A percentile compares a stretch with the other conserved stretches of the same genome.
Conservation (phyloP, 768 basidiomycete species). For the Phallus indusiatus region DNA sequence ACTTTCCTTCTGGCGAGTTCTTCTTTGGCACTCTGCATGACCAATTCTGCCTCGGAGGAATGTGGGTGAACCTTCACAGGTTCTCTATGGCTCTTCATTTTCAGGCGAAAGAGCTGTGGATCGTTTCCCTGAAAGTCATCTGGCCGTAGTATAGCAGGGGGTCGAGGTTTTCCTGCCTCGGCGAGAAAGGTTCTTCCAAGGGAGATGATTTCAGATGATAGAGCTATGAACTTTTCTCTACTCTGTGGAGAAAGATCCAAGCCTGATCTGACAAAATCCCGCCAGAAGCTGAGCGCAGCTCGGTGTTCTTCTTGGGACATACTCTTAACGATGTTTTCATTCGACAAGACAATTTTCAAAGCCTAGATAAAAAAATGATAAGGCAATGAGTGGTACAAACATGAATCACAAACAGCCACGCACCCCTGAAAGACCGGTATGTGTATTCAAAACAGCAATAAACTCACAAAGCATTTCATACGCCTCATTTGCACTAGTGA, state of each 20-base stretch:
- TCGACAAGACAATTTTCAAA: slow-evolving; percentile 58
- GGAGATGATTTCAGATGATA: slow-evolving; percentile 82
- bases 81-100: slow-evolving; percentile 3
- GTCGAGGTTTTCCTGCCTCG: slow-evolving; percentile 51
- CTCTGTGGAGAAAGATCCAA: slow-evolving; percentile 76
- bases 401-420: slow-evolving; percentile 23
- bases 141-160: slow-evolving; percentile 58
- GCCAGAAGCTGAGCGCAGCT: slow-evolving; percentile 89
- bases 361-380: slow-evolving; percentile 36
- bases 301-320: slow-evolving; percentile 69
- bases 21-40: slow-evolving; percentile 79
- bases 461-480: slow-evolving; percentile 92
- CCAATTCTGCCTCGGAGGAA: slow-evolving; percentile 86
- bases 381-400: slow-evolving; percentile 9
- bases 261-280: slow-evolving; percentile 96
- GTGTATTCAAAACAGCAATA: slow-evolving; percentile 95
- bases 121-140: slow-evolving; percentile 50
- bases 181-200: slow-evolving; percentile 82
- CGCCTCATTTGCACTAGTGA: slow-evolving; percentile 71
- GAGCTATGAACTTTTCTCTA: slow-evolving; percentile 73
- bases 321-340: slow-evolving; percentile 53
- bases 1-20: slow-evolving; percentile 76
- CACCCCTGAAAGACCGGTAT: slow-evolving; percentile 84
- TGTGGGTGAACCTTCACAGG: slow-evolving; percentile 69
- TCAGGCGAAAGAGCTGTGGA: background rate